Evolutionary conservation across 495 filamentous ascomycete species (phyloP).

Genomic region (Parachaetomium inaequale): DNA sequence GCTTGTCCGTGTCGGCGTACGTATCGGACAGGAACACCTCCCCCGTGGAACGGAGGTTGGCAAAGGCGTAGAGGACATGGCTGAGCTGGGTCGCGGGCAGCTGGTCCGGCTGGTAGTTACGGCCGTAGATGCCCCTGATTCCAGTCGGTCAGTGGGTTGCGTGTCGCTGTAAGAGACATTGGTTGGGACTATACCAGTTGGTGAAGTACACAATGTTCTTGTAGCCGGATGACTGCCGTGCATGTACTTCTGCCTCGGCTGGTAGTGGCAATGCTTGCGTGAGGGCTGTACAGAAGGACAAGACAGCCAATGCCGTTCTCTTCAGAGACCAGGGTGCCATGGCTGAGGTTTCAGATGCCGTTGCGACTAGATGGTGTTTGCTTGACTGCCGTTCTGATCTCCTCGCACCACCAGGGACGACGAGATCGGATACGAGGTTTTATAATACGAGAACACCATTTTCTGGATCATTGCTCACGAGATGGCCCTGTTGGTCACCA

Average conservation of each 20-base stretch:
- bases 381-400: neutral
- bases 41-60: conserved; percentile 75
- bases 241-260: neutral
- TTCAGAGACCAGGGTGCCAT: conserved; percentile 21
- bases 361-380: neutral
- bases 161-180: neutral
- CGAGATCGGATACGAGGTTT: neutral
- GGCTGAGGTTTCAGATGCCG: neutral
- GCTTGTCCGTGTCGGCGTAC: conserved; percentile 68
- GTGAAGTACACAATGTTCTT: conserved; percentile 47
- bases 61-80: conserved; percentile 87
- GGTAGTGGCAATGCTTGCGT: conserved; percentile 10
- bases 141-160: conserved; percentile 16
- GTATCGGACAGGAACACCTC: conserved; percentile 65
- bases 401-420: neutral
- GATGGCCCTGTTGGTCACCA: neutral
- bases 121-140: conserved; percentile 73
- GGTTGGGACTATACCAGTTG: conserved; percentile 39
- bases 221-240: conserved; percentile 27
- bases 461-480: neutral
- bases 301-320: conserved; percentile 18
- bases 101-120: conserved; percentile 75
- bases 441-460: neutral
- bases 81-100: conserved; percentile 78
- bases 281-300: conserved; percentile 20